These are phyloP conservation scores for Thoreauomyces humboldtii DNA, from an alignment of 192 early-diverging fungal genomes.

Conservation along the genomic window DNA sequence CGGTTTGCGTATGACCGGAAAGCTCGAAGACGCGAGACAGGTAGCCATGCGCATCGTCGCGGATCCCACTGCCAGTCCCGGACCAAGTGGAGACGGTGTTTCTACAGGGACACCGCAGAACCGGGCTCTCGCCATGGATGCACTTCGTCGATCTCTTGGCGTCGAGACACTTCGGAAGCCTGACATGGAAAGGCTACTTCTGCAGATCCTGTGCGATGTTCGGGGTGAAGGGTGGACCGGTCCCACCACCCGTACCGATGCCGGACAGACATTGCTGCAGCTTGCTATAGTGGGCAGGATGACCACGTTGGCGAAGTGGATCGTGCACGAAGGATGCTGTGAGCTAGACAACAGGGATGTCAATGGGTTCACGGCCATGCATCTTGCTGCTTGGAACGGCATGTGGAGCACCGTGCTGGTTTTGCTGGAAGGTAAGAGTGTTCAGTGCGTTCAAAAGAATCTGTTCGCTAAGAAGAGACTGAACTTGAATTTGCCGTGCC, in stretches of 20 bases:
- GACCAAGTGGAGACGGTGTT: slow-evolving; percentile 4
- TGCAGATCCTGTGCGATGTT: slow-evolving; percentile 16
- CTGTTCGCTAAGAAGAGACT: too few relatives aligned
- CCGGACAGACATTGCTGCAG: slow-evolving; percentile 30
- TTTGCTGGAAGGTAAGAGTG: slow-evolving; percentile 32
- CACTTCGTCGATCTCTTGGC: background rate
- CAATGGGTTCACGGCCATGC: slow-evolving; percentile 38
- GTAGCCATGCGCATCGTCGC: slow-evolving; percentile 70
- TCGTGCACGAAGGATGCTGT: slow-evolving; percentile 9
- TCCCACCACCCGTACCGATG: background rate
- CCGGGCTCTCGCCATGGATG: background rate
- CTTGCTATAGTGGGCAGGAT: slow-evolving; percentile 29
- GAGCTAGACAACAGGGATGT: slow-evolving; percentile 25
- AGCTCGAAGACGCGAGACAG: slow-evolving; percentile 70
- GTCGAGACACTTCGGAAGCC: slow-evolving; percentile 6
- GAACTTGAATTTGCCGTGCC: too few relatives aligned
- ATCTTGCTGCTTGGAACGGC: slow-evolving; percentile 35
- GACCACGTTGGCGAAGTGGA: slow-evolving; percentile 39
- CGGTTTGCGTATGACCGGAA: slow-evolving; percentile 79
- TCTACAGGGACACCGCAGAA: background rate
- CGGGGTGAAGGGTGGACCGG: background rate
- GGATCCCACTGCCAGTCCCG: slow-evolving; percentile 27
- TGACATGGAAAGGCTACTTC: slow-evolving; percentile 19
- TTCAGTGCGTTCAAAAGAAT: too few relatives aligned
- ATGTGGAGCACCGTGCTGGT: slow-evolving; percentile 14